Conservation (phyloP, 805 yeast genomes). For the Barnettozyma wickerhamii region DNA sequence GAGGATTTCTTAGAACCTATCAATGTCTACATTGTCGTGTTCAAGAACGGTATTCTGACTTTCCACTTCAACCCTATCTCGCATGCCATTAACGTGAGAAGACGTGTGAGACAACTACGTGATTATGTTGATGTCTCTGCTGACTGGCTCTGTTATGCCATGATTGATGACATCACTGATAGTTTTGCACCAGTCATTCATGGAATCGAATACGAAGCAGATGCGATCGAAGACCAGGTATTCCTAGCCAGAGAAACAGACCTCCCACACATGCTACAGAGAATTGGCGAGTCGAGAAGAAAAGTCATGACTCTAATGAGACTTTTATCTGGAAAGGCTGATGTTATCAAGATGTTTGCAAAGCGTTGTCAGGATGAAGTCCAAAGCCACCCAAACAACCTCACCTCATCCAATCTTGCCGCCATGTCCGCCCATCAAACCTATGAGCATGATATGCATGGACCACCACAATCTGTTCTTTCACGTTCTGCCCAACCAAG, state of each 20-base stretch:
- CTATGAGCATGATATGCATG: not conserved
- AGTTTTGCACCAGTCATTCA: conserved; percentile 80
- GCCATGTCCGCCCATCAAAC: conserved; percentile 3
- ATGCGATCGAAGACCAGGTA: conserved; percentile 76
- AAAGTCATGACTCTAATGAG: conserved; percentile 92
- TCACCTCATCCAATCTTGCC: conserved; percentile 30
- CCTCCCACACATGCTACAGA: conserved; percentile 68
- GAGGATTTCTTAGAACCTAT: conserved; percentile 83
- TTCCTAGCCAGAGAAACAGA: conserved; percentile 74
- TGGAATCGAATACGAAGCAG: conserved; percentile 74
- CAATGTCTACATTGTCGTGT: conserved; percentile 80
- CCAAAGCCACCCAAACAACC: conserved; percentile 34
- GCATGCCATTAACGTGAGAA: conserved; percentile 84
- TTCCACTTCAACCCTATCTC: conserved; percentile 95
- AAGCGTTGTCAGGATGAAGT: conserved; percentile 81
- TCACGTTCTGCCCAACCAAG: conserved; percentile 55
- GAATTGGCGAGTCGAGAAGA: conserved; percentile 85
- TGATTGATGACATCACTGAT: conserved; percentile 82
- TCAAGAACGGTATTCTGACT: conserved; percentile 84
- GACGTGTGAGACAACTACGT: conserved; percentile 75
- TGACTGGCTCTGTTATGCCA: conserved; percentile 79
- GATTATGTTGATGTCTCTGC: conserved; percentile 75
- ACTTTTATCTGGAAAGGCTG: conserved; percentile 88
- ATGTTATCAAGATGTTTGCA: conserved; percentile 93
- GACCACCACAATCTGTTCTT: not conserved